phyloP scores from a whole-genome alignment of 768 basidiomycete genomes.

The Leccinum boreale region DNA sequence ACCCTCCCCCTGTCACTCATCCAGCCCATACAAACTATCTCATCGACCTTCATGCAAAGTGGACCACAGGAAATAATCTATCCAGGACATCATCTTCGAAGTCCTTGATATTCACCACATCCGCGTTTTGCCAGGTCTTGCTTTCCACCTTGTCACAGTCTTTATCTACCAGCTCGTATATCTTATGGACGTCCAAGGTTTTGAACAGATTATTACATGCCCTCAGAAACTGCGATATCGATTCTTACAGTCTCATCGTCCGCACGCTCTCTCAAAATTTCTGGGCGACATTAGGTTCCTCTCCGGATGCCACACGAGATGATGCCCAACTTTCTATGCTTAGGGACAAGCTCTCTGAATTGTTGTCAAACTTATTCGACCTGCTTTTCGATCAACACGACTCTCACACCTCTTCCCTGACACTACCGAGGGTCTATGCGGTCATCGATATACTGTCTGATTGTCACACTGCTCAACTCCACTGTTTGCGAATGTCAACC shows the following conservation, averaged over 20 bases:
- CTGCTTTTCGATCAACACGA: conserved; percentile 12
- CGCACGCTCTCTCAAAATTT: conserved; percentile 27
- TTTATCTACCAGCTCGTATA: conserved; percentile 30
- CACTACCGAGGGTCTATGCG: conserved; percentile 9
- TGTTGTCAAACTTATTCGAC: conserved; percentile 24
- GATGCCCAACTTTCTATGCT: conserved; percentile 4
- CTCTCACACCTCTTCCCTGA: neutral
- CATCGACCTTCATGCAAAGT: conserved; percentile 40
- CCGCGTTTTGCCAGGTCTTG: conserved; percentile 24
- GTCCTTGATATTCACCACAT: conserved; percentile 23
- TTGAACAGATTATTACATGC: conserved; percentile 35
- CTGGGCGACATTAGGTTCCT: conserved; percentile 1
- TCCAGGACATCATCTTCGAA: neutral
- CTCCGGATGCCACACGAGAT: neutral
- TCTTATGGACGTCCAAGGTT: conserved; percentile 44
- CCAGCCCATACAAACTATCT: conserved; percentile 48
- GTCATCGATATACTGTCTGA: conserved; percentile 26
- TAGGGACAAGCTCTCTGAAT: conserved; percentile 18
- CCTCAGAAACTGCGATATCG: conserved; percentile 31
- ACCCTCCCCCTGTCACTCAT: conserved; percentile 36
- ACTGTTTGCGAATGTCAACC: conserved; percentile 10
- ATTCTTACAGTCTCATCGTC: conserved; percentile 32
- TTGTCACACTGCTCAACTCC: conserved; percentile 20
- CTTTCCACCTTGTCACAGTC: conserved; percentile 16
- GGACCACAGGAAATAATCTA: conserved; percentile 25